phyloP scores from a whole-genome alignment of 257 asterid genomes.

The Lithospermum erythrorhizon region DNA sequence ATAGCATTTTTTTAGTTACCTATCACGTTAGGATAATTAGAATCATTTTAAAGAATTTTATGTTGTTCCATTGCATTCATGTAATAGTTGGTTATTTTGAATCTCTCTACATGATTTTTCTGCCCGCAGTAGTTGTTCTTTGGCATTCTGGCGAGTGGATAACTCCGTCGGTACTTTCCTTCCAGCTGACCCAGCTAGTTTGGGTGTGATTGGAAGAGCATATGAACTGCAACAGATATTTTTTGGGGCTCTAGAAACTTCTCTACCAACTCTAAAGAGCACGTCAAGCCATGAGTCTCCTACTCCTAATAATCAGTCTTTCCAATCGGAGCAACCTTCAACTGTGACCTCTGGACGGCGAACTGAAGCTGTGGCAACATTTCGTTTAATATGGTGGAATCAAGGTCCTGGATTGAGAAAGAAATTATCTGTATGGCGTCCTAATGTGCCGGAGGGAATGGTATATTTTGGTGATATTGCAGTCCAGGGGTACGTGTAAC shows the following conservation, averaged over 20 bases:
- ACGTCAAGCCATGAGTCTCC: conserved; percentile 30
- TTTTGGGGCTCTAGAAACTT: conserved; percentile 39
- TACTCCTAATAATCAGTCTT: conserved; percentile 33
- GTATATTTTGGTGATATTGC: conserved; percentile 91
- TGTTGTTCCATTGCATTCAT: background rate
- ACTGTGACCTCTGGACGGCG: conserved; percentile 55
- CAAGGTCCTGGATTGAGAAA: conserved; percentile 90
- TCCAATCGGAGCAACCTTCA: conserved; percentile 56
- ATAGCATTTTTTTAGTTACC: background rate
- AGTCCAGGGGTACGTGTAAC: conserved; percentile 55
- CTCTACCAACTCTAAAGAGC: conserved; percentile 34
- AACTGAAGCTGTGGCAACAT: conserved; percentile 76
- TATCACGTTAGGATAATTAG: background rate
- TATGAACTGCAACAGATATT: conserved; percentile 61
- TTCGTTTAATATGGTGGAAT: conserved; percentile 87
- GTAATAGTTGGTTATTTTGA: background rate
- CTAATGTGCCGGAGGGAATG: conserved; percentile 78
- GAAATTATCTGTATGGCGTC: conserved; percentile 92
- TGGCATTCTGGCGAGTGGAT: conserved; percentile 96
- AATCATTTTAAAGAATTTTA: background rate
- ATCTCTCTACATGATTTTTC: conserved; percentile 1
- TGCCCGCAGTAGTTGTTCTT: conserved; percentile 38
- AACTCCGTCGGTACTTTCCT: conserved; percentile 80
- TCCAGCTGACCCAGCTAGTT: conserved; percentile 59
- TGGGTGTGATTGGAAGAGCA: conserved; percentile 48